phyloP scores from a whole-genome alignment of 2,329 filamentous ascomycete species.

The Ophiosphaerella herpotricha region DNA sequence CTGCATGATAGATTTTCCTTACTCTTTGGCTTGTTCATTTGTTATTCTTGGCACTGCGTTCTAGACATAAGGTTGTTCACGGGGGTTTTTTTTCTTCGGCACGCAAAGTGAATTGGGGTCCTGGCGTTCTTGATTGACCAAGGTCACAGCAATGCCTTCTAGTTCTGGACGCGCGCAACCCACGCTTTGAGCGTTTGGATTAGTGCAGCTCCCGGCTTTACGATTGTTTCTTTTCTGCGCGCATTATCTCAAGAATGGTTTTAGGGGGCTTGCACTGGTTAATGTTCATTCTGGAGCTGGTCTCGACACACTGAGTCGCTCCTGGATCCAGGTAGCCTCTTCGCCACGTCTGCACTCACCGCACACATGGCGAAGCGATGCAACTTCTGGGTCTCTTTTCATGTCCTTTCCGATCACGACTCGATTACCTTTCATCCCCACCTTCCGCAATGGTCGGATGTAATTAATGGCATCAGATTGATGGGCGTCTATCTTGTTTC shows the following conservation, averaged over 20 bases:
- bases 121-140: conserved; percentile 35
- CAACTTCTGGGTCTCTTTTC: conserved; percentile 15
- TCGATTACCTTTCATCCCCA: conserved; percentile 30
- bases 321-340: conserved; percentile 14
- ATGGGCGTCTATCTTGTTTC: conserved; percentile 29
- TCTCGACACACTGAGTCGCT: conserved; percentile 21
- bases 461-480: conserved; percentile 48
- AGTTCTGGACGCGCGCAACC: conserved; percentile 10
- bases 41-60: conserved; percentile 28
- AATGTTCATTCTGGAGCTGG: conserved; percentile 35
- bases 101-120: conserved; percentile 42
- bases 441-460: conserved; percentile 37
- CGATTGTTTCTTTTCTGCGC: conserved; percentile 32
- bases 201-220: conserved; percentile 22
- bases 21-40: conserved; percentile 28
- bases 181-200: conserved; percentile 17
- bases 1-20: conserved; percentile 48
- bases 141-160: conserved; percentile 25
- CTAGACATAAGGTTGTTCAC: conserved; percentile 40
- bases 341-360: conserved; percentile 2
- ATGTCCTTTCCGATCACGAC: conserved; percentile 28
- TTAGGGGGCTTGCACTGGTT: conserved; percentile 31
- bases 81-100: conserved; percentile 25
- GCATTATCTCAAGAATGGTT: conserved; percentile 33
- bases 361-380: background rate